phyloP scores from a whole-genome alignment of 148 eudicot genomes.

The Chenopodium suecicum region DNA sequence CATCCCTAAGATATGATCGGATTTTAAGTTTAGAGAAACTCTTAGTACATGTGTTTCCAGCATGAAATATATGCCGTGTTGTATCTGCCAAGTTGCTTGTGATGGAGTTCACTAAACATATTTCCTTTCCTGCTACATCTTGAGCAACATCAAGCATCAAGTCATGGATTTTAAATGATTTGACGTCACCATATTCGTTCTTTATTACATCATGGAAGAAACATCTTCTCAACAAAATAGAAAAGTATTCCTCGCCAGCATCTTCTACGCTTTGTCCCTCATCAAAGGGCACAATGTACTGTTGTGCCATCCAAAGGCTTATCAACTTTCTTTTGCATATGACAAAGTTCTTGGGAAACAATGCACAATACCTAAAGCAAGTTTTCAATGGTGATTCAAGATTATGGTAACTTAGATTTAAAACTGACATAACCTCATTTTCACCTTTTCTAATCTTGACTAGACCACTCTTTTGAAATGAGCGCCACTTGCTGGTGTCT shows the following conservation, averaged over 20 bases:
- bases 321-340: not conserved
- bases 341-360: slow-evolving; percentile 22
- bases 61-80: not conserved
- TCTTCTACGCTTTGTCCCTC: slow-evolving; percentile 3
- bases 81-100: not conserved
- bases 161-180: slow-evolving; percentile 29
- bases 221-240: not conserved
- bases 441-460: not conserved
- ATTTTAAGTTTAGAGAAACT: not conserved
- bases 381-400: not conserved
- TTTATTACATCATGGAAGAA: slow-evolving; percentile 22
- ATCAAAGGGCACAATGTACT: not conserved
- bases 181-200: not conserved
- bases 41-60: not conserved
- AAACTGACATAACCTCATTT: not conserved
- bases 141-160: slow-evolving; percentile 21
- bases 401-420: slow-evolving; percentile 6
- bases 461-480: not conserved
- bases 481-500: not conserved
- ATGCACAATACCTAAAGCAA: not conserved
- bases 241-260: slow-evolving; percentile 1
- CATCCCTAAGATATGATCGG: not conserved
- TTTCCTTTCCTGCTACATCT: not conserved
- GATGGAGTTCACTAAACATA: not conserved
- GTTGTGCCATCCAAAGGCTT: slow-evolving; percentile 9